These are phyloP conservation scores for Diaporthe humulicola DNA, from an alignment of 2,329 filamentous ascomycete genomes.

Conservation along the genomic window DNA sequence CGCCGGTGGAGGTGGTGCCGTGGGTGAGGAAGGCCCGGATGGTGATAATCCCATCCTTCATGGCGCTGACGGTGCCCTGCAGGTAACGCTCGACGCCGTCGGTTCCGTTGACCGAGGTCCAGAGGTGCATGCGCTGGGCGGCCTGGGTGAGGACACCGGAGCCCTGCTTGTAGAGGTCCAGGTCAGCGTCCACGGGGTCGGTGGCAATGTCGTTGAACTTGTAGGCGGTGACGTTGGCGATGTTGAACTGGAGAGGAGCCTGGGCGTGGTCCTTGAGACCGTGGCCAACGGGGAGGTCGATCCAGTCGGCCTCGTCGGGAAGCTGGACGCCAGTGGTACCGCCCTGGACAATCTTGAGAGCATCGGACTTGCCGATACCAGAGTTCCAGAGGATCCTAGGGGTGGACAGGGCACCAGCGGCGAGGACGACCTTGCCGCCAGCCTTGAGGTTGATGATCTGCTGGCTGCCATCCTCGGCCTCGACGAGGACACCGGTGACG, in stretches of 20 bases:
- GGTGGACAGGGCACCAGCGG: constrained; percentile 43
- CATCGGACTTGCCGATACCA: constrained; percentile 42
- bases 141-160: constrained; percentile 45
- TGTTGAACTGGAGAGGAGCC: constrained; percentile 41
- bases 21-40: constrained; percentile 45
- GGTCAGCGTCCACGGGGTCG: constrained; percentile 37
- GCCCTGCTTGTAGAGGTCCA: constrained; percentile 42
- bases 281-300: constrained; percentile 36
- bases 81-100: constrained; percentile 45
- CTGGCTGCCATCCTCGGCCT: constrained; percentile 39
- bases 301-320: constrained; percentile 36
- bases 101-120: constrained; percentile 42
- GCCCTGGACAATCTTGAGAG: constrained; percentile 41
- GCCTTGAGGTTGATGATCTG: constrained; percentile 43
- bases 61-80: constrained; percentile 43
- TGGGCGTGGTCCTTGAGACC: constrained; percentile 38
- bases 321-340: constrained; percentile 39
- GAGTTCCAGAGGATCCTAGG: constrained; percentile 42
- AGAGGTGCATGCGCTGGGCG: constrained; percentile 44
- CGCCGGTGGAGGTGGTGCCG: constrained; percentile 44
- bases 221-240: constrained; percentile 41
- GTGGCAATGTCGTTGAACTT: constrained; percentile 34
- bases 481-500: constrained; percentile 43
- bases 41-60: constrained; percentile 41
- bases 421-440: constrained; percentile 44